Evolutionary conservation across 768 basidiomycete genomes (phyloP).

Genomic region (Leccinum subgranulosum): DNA sequence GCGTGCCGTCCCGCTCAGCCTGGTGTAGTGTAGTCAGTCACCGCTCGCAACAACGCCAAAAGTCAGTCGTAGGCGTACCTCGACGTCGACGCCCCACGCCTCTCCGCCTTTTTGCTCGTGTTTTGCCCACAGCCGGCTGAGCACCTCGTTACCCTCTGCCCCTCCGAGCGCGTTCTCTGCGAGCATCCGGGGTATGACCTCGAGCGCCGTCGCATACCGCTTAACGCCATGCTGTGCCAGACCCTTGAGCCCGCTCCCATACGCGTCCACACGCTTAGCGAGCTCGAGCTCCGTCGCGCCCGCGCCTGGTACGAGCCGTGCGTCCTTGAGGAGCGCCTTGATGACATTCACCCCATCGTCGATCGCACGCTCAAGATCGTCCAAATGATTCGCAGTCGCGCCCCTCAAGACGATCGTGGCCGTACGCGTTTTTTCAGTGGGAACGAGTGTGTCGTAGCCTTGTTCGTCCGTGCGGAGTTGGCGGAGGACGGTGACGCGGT

Average conservation of each 20-base stretch:
- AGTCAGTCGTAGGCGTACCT: conserved; percentile 45
- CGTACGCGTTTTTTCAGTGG: conserved; percentile 75
- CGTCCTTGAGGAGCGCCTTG: conserved; percentile 87
- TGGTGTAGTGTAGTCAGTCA: conserved; percentile 26
- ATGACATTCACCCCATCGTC: conserved; percentile 98
- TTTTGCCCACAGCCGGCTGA: conserved; percentile 86
- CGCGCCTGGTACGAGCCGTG: conserved; percentile 87
- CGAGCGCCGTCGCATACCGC: conserved; percentile 83
- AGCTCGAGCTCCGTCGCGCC: conserved; percentile 94
- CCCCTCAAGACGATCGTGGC: conserved; percentile 95
- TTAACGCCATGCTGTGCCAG: conserved; percentile 92
- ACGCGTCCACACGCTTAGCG: conserved; percentile 77
- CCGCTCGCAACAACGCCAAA: background rate
- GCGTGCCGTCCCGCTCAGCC: conserved; percentile 78
- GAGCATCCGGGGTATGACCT: conserved; percentile 87
- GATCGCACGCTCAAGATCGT: conserved; percentile 93
- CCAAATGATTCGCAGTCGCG: conserved; percentile 90
- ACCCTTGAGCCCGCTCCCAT: conserved; percentile 86
- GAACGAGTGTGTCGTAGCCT: conserved; percentile 45
- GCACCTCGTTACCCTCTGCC: conserved; percentile 89
- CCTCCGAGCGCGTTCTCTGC: conserved; percentile 94
- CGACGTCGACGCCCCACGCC: conserved; percentile 84
- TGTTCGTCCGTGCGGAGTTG: conserved; percentile 70
- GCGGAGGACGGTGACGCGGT: conserved; percentile 94
- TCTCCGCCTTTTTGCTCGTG: conserved; percentile 76